Base-by-base conservation (phyloP, 768 basidiomycete genomes). In the Hemileccinum impolitum region DNA sequence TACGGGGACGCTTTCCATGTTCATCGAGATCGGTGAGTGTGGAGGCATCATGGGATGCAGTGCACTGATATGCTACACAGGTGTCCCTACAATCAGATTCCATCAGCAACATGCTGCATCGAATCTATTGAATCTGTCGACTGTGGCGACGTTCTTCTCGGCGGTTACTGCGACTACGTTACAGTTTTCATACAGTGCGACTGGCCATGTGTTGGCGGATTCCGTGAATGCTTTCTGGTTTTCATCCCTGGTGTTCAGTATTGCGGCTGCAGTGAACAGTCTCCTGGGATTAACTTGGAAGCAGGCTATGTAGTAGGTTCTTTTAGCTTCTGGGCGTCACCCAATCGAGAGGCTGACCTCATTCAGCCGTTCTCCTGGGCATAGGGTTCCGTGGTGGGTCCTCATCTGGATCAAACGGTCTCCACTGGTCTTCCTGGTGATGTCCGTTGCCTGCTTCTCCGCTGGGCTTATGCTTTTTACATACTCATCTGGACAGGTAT, bases 391-490 rank as follows among this genome's bases (percentile, higher is more conserved):
- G 9, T 79, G 77, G 77, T 79, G 77, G 77, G 76, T 80, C 19
- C 63, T 78, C 36, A 90, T 90, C 56, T 91, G 87, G 88, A 90
- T 90, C 70, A 90, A 90, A 62, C 75, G 87, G 31, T 87, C 87
- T 6, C 88, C 88, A 13, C 74, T 91, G 30, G 85, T 90, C 53
- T 89, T 90, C 70, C 79, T 90, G 39, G 87, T 90, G 51, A 75
- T 90, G 64, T 88, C 89, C 45, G 87, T 90, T 39, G 85, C 86
- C 35, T 86, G 84, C 66, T 91, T 91, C 67, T 90, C 85, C 1
- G 75, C 86, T 36, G 88, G 88, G 13, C 74, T 90, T 15, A 82
- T 85, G 58, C 78, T 84, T 38, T 90, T 90, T 60, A 76, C 86
- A 13, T 90, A 89, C 61, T 80, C 88, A 3, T 87, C 88, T 15